phyloP scores from a whole-genome alignment of 768 basidiomycete genomes.

The Pilatotrama ljubarskyi region DNA sequence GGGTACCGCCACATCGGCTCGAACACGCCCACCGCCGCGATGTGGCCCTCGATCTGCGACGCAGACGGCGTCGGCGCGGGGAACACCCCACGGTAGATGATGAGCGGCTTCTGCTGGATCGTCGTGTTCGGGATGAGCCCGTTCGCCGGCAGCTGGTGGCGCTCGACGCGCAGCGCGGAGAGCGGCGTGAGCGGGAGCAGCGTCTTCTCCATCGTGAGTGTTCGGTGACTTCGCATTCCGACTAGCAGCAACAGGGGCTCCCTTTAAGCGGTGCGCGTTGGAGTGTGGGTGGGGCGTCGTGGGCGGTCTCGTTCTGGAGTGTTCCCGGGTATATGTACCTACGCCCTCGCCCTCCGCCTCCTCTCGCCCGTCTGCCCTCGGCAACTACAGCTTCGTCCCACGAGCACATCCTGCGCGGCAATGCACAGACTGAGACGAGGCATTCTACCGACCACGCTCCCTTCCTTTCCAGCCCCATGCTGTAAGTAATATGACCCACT shows the following conservation, averaged over 20 bases:
- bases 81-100: slow-evolving; percentile 41
- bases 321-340: too few species aligned
- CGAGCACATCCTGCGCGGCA: slow-evolving; percentile 4
- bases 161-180: slow-evolving; percentile 28
- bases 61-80: slow-evolving; percentile 20
- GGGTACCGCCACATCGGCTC: slow-evolving; percentile 44
- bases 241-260: too few species aligned
- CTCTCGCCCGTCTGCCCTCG: neutral
- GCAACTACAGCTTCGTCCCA: neutral
- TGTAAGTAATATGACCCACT: neutral
- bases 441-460: neutral
- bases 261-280: neutral
- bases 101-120: slow-evolving; percentile 35
- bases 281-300: neutral
- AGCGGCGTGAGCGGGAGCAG: slow-evolving; percentile 26
- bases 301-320: too few species aligned
- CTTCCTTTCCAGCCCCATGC: neutral
- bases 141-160: slow-evolving; percentile 36
- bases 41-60: slow-evolving; percentile 35
- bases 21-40: slow-evolving; percentile 36
- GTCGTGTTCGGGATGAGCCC: slow-evolving; percentile 40
- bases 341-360: too few species aligned
- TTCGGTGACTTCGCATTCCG: neutral
- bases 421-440: neutral
- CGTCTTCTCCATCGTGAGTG: slow-evolving; percentile 11